phyloP scores from a whole-genome alignment of 2,329 filamentous ascomycete genomes.

The Pestalotiopsis sp. region DNA sequence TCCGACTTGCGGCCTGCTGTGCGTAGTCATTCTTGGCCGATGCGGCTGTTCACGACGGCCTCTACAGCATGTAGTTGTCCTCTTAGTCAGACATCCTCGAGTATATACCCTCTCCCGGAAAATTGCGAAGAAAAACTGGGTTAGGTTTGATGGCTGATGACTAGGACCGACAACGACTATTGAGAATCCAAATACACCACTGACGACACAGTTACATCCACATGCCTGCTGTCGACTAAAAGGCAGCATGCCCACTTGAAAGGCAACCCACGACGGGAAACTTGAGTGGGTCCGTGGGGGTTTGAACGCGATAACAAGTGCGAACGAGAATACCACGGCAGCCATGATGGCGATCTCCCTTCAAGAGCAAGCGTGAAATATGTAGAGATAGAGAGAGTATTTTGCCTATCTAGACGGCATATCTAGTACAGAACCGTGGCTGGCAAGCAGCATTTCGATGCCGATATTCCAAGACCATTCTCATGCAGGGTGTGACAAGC shows the following conservation, averaged over 20 bases:
- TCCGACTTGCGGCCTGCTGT: not conserved
- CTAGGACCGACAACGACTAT: not conserved
- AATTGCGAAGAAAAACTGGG: not conserved
- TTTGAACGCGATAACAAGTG: not conserved
- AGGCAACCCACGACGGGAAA: constrained; percentile 7
- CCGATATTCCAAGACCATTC: no score
- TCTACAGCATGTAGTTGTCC: no score
- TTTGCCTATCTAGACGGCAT: not conserved
- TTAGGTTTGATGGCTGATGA: not conserved
- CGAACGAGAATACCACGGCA: not conserved
- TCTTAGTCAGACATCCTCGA: no score
- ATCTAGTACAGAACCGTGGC: no score
- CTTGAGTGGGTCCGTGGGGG: constrained; percentile 10
- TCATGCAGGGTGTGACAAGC: no score
- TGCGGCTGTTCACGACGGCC: not conserved
- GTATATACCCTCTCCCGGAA: not conserved
- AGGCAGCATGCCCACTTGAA: constrained; percentile 7
- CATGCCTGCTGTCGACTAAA: not conserved
- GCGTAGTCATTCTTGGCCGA: not conserved
- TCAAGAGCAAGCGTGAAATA: not conserved
- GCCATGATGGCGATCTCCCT: not conserved
- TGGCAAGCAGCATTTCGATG: no score
- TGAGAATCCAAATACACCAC: no score
- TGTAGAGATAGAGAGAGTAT: not conserved
- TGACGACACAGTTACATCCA: not conserved